A percentile compares a stretch with the other conserved stretches of the same genome.
phyloP scores from a whole-genome alignment of 208 protist genomes.

The Strigomonas culicis region DNA sequence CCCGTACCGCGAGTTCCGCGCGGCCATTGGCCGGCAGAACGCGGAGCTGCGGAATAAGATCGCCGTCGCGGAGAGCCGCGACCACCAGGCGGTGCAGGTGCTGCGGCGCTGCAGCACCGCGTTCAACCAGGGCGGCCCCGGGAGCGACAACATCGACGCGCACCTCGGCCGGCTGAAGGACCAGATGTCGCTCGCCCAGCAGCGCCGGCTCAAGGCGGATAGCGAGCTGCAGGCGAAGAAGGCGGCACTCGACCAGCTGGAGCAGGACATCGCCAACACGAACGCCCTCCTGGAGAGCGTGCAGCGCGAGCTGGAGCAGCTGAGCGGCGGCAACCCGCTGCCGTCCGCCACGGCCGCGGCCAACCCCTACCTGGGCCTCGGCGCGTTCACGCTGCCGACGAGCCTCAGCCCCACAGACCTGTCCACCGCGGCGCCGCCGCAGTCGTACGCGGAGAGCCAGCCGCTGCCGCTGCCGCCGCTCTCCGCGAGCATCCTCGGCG shows the following conservation, averaged over 20 bases:
- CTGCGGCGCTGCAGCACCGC: conserved; percentile 40
- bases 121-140: conserved; percentile 20
- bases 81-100: conserved; percentile 35
- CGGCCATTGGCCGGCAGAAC: conserved; percentile 38
- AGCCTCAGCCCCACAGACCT: not conserved
- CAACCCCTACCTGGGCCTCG: not conserved
- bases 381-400: not conserved
- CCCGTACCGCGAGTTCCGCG: conserved; percentile 76
- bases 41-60: conserved; percentile 47
- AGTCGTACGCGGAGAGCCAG: not conserved
- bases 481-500: too few species aligned
- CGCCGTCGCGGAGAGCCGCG: conserved; percentile 20
- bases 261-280: conserved; percentile 49
- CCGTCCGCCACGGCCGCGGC: not conserved
- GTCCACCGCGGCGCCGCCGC: not conserved
- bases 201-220: conserved; percentile 29
- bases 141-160: conserved; percentile 18
- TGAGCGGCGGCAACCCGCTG: conserved; percentile 9
- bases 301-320: conserved; percentile 45
- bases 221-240: conserved; percentile 26
- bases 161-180: conserved; percentile 39
- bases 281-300: conserved; percentile 38
- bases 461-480: conserved; percentile 1
- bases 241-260: conserved; percentile 26
- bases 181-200: conserved; percentile 32